phyloP scores from a whole-genome alignment of 2,329 filamentous ascomycete species.

The Apiospora kogelbergensis region DNA sequence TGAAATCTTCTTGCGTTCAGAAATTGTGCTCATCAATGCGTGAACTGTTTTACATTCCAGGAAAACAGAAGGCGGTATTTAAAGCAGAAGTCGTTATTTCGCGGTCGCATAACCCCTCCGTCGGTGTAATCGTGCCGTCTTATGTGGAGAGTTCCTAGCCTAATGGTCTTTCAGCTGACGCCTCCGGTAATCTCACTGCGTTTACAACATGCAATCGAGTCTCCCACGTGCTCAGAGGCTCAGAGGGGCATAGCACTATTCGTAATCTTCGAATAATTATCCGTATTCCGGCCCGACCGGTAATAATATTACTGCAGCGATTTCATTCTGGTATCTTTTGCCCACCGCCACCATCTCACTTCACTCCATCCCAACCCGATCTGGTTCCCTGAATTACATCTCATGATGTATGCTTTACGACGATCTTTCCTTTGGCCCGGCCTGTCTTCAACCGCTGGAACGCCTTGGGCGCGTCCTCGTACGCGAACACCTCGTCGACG shows the following conservation, averaged over 20 bases:
- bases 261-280: no score
- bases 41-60: neutral
- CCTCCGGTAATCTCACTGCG: no score
- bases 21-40: no score
- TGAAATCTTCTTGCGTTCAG: no score
- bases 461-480: constrained; percentile 56
- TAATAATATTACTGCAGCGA: no score
- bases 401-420: constrained; percentile 31
- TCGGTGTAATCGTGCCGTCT: neutral
- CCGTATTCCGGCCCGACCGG: neutral
- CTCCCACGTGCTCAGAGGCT: no score
- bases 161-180: no score
- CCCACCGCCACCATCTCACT: no score
- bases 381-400: neutral
- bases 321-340: neutral
- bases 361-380: neutral
- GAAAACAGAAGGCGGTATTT: neutral
- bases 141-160: neutral
- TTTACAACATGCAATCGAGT: no score
- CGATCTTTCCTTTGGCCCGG: constrained; percentile 58
- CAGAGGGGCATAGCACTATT: no score
- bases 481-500: constrained; percentile 54
- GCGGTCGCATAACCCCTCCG: neutral
- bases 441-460: constrained; percentile 58
- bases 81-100: neutral